Evolutionary conservation across 371 early-diverging fungal species (phyloP).

Genomic region (Cokeromyces recurvatus): DNA sequence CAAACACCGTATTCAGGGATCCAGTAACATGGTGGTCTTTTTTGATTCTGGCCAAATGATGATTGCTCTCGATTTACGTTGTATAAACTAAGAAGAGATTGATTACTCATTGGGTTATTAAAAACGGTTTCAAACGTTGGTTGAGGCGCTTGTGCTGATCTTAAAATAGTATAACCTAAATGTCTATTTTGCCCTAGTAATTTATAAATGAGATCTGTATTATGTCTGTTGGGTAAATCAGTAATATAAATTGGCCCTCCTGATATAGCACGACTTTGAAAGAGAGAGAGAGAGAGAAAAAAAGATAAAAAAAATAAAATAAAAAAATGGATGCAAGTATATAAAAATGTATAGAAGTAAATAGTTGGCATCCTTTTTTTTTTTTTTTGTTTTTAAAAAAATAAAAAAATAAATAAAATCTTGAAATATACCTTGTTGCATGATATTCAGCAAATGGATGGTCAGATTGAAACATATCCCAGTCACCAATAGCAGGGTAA

Average conservation of each 20-base stretch:
- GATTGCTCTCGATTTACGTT: conserved; percentile 3
- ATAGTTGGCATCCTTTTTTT: no score
- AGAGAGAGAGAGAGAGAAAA: no score
- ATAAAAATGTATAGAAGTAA: no score
- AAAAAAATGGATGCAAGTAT: no score
- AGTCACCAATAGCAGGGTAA: conserved; percentile 22
- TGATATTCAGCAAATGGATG: conserved; percentile 42
- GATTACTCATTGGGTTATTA: conserved; percentile 6
- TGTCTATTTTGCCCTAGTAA: conserved; percentile 11
- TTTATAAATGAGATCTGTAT: conserved; percentile 13
- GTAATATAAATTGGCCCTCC: conserved; percentile 45
- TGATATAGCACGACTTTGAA: conserved; percentile 32
- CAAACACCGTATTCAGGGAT: background rate
- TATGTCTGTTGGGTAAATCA: conserved; percentile 26
- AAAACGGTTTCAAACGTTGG: conserved; percentile 17
- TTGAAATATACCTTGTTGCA: conserved; percentile 22
- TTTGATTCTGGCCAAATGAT: background rate
- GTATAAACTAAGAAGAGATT: conserved; percentile 1
- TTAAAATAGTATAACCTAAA: conserved; percentile 2
- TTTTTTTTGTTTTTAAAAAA: no score
- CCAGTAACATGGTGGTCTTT: background rate
- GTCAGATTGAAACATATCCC: conserved; percentile 54
- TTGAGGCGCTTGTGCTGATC: conserved; percentile 5
- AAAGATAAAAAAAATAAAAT: no score
- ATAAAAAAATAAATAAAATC: no score